Base-by-base conservation (phyloP, 352 stramenopile species). In the Phytophthora crassamura region DNA sequence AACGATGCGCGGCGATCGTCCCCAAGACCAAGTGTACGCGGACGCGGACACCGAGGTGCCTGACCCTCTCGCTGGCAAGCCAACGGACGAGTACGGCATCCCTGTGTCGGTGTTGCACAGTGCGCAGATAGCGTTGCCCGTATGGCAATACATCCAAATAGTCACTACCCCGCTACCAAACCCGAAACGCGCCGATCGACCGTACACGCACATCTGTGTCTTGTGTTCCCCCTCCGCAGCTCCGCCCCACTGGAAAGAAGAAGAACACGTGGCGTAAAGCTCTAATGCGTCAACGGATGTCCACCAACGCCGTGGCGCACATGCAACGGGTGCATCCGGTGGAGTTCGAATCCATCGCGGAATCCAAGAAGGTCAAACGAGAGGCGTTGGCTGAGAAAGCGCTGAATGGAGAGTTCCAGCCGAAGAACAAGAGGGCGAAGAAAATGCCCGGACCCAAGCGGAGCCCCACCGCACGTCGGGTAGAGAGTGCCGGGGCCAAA, bases 111-210 rank as follows among this genome's bases (percentile, higher is more conserved):
- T 77, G 14, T n/a, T 11, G 5, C 72, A 80, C 47, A 35, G 36
- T 6, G 59, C 72, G 16, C 72, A 80, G 51, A 80, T 68, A 0
- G 32, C 55, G 34, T 60, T 80, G 10, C 59, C 62, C 14, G 64
- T 80, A n/a, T 80, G 72, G 72, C 72, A 80, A 22, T 75, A 61
- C 45, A 69, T 80, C 36, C 72, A 80, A 35, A 60, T 64, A 47
- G 46, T 80, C 25, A 34, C 50, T 16, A 61, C 32, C 3, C 72
- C 72, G 8, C 22, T 72, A 6, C 25, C 52, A 9, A 72, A 80
- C 56, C 36, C 47, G 4, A 67, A 61, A 20, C 67, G 28, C 6
- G 3, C 40, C 11, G 59, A 64, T 15, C 59, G 60, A 18, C 69
- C 69, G 22, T 47, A 67, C 42, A 80, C 72, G 25, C 72, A 80